Conservation (phyloP, 192 early-diverging fungal species). For the Umbelopsis sp. region DNA sequence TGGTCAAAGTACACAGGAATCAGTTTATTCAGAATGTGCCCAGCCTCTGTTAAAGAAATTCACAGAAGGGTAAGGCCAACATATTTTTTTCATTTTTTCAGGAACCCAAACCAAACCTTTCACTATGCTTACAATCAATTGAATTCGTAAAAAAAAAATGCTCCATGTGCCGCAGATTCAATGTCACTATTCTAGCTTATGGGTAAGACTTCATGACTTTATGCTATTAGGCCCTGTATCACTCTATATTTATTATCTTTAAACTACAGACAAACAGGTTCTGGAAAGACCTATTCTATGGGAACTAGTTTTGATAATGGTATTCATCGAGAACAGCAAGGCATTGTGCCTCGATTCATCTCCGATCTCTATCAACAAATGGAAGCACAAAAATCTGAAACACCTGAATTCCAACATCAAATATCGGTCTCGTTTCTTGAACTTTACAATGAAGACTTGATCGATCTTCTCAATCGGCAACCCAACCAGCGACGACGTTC, state of each 20-base stretch:
- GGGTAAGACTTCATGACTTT: constrained; percentile 50
- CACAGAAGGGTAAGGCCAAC: constrained; percentile 64
- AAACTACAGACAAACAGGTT: constrained; percentile 75
- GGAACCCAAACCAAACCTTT: too few species aligned
- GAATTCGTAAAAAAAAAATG: background rate
- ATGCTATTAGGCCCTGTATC: background rate
- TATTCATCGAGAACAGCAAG: constrained; percentile 26
- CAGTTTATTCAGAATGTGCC: constrained; percentile 61
- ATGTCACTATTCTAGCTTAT: constrained; percentile 92
- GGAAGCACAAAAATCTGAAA: constrained; percentile 38
- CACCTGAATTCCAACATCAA: constrained; percentile 45
- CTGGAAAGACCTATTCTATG: constrained; percentile 96
- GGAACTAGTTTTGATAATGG: constrained; percentile 66
- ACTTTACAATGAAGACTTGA: constrained; percentile 97
- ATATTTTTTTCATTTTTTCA: background rate
- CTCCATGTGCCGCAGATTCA: constrained; percentile 61
- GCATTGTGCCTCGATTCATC: constrained; percentile 73
- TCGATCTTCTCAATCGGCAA: constrained; percentile 74
- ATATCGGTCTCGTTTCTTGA: constrained; percentile 89
- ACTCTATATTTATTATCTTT: constrained; percentile 10
- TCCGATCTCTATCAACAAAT: constrained; percentile 54
- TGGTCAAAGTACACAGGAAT: constrained; percentile 49
- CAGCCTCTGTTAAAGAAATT: constrained; percentile 66
- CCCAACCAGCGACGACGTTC: constrained; percentile 36
- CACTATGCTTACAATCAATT: too few species aligned